A percentile compares a stretch with the other conserved stretches of the same genome.
phyloP scores from a whole-genome alignment of 129 eudicot species.

The Artemisia tridentata region DNA sequence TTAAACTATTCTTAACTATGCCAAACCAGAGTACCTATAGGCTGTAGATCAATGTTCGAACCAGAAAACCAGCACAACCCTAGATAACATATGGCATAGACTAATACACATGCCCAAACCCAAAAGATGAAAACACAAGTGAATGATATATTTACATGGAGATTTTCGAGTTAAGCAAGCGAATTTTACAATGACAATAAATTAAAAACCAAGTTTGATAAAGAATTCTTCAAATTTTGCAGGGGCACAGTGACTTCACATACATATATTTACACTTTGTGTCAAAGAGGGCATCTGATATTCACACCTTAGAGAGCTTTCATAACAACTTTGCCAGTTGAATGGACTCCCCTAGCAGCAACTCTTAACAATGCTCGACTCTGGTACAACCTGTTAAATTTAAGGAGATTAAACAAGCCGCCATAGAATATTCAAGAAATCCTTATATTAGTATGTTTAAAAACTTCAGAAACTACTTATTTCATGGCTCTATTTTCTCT shows the following conservation, averaged over 20 bases:
- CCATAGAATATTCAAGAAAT: background rate
- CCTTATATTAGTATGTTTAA: background rate
- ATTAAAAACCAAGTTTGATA: slow-evolving; percentile 11
- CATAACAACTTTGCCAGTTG: slow-evolving; percentile 63
- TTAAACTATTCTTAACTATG: too few relatives aligned
- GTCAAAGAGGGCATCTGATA: slow-evolving; percentile 10
- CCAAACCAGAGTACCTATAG: too few relatives aligned
- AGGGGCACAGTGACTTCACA: background rate
- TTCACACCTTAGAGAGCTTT: slow-evolving; percentile 52
- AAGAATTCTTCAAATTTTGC: slow-evolving; percentile 19
- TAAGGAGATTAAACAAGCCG: slow-evolving; percentile 15
- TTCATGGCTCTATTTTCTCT: background rate
- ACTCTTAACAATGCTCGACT: slow-evolving; percentile 61
- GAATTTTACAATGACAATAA: slow-evolving; percentile 14
- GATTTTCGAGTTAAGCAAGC: slow-evolving; percentile 24
- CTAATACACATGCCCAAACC: too few relatives aligned
- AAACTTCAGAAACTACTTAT: background rate
- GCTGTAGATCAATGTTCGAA: too few relatives aligned
- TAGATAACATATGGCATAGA: too few relatives aligned
- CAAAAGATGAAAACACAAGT: slow-evolving; percentile 4
- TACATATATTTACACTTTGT: slow-evolving; percentile 28
- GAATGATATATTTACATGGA: slow-evolving; percentile 27
- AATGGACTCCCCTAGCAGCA: slow-evolving; percentile 77
- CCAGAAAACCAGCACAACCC: too few relatives aligned
- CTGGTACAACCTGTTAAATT: slow-evolving; percentile 70